phyloP scores from a whole-genome alignment of 2,329 filamentous ascomycete genomes.

The Talaromyces sp. region DNA sequence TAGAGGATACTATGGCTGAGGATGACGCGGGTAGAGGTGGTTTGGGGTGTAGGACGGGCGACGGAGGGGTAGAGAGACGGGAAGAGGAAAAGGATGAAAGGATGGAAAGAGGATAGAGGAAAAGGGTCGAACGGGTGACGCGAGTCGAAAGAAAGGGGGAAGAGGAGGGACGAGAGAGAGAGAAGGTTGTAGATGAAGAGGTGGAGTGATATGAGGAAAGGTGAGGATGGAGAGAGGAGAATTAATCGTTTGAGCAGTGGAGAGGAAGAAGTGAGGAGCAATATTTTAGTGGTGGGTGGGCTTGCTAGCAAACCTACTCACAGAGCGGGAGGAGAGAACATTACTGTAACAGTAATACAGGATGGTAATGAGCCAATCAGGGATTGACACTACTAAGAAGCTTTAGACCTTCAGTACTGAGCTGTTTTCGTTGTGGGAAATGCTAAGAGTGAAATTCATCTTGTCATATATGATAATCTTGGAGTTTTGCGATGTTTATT shows the following conservation, averaged over 20 bases:
- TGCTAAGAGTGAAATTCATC: no score
- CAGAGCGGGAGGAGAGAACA: not conserved
- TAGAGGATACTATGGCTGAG: constrained; percentile 11
- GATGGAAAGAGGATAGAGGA: constrained; percentile 21
- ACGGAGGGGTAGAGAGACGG: constrained; percentile 23
- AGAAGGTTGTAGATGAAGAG: constrained; percentile 21
- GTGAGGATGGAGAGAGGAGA: constrained; percentile 15
- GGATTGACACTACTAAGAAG: not conserved
- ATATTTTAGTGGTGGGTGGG: constrained; percentile 8
- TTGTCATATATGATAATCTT: not conserved
- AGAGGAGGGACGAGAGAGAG: constrained; percentile 21
- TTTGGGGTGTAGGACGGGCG: constrained; percentile 18
- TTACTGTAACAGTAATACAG: constrained; percentile 1
- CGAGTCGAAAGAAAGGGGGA: constrained; percentile 22
- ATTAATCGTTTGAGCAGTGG: not conserved
- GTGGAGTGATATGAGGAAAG: constrained; percentile 21
- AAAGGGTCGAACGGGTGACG: constrained; percentile 16
- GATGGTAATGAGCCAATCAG: not conserved
- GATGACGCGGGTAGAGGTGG: constrained; percentile 1
- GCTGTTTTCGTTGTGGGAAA: not conserved
- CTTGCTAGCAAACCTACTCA: not conserved
- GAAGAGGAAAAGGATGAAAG: constrained; percentile 19
- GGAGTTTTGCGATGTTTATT: not conserved
- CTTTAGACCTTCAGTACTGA: not conserved
- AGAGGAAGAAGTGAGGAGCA: constrained; percentile 3